Base-by-base conservation (phyloP, 495 filamentous ascomycete species). In the Oidiodendron maius region DNA sequence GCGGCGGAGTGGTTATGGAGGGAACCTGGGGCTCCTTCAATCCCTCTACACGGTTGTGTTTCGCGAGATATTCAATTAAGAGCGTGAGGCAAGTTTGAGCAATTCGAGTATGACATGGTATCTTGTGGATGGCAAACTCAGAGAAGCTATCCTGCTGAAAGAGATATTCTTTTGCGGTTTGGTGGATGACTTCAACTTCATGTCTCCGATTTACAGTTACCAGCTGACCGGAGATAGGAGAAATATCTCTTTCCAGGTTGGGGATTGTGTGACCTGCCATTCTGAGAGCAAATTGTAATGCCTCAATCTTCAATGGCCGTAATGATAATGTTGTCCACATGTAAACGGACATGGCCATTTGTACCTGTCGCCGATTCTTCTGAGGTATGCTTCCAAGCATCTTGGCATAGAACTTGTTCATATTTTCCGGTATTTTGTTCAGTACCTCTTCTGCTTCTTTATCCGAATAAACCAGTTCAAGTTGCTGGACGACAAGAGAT, bases 121-220 rank as follows among this genome's bases (percentile, higher is more conserved):
- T 52, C 23, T 51, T 52, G 13, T 60, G 51, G 42, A 69, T 55
- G 11, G 49, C 50, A 46, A 67, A 64, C 39, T 65, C 62, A 3
- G 54, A 62, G 8, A 4, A 5, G 5, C 3, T 18, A 24, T 24
- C 39, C 3, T 12, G 4, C 3, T 41, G 4, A 3, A 55, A 26
- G 3, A 58, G 38, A 32, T 28, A 52, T 34, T 53, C 45, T 48
- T 26, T 46, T 2, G 68, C 69, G 0, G 68, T 74, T 28, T 68
- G 57, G 50, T 76, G 72, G 15, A 72, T 52, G 22, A 73, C 52
- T n/a, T 58, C 48, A 12, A 69, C 62, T 16, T 64, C 53, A 2
- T 38, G 46, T 1, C 53, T 35, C n/a, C 25, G 22, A 46, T 76
- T 68, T 8, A 75, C 43, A 9, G 50, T 47, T 0, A 74, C 46